Conservation (phyloP, 352 stramenopile species). For the Pythium diclinum region DNA sequence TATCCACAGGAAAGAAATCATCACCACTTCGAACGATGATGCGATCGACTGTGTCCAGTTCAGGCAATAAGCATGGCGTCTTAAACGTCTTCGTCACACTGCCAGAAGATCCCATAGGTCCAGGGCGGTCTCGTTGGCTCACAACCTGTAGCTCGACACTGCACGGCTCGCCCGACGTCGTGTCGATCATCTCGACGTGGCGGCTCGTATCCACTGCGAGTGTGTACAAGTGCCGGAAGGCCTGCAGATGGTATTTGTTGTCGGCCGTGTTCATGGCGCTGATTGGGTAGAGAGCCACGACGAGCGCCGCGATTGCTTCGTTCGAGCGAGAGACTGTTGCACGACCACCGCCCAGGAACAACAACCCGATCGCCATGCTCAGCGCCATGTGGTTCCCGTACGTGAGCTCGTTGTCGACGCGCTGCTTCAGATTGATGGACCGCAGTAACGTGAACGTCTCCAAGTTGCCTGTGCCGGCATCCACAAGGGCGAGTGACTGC, state of each 20-base stretch:
- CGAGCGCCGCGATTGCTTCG: slow-evolving; percentile 91
- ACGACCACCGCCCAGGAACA: slow-evolving; percentile 95
- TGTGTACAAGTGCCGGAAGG: slow-evolving; percentile 91
- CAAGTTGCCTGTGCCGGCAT: slow-evolving; percentile 94
- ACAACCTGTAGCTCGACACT: slow-evolving; percentile 49
- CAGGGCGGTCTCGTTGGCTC: slow-evolving; percentile 24
- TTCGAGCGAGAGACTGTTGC: slow-evolving; percentile 88
- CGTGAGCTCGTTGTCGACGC: slow-evolving; percentile 77
- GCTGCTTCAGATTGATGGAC: slow-evolving; percentile 72
- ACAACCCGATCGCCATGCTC: slow-evolving; percentile 92
- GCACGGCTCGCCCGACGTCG: slow-evolving; percentile 45
- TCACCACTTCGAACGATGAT: slow-evolving; percentile 42
- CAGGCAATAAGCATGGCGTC: slow-evolving; percentile 71
- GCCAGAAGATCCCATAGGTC: not conserved
- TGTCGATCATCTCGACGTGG: slow-evolving; percentile 74
- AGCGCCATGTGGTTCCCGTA: slow-evolving; percentile 97
- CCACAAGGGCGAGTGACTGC: slow-evolving; percentile 93
- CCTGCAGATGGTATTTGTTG: slow-evolving; percentile 91
- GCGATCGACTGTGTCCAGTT: slow-evolving; percentile 51
- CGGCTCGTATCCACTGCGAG: slow-evolving; percentile 73
- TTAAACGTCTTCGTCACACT: slow-evolving; percentile 32
- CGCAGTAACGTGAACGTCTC: slow-evolving; percentile 92
- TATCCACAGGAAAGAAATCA: slow-evolving; percentile 72
- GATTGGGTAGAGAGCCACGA: slow-evolving; percentile 94
- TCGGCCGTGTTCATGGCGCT: slow-evolving; percentile 91